These are phyloP conservation scores for Bassia scoparia DNA, from an alignment of 148 eudicot species.

Conservation along the genomic window DNA sequence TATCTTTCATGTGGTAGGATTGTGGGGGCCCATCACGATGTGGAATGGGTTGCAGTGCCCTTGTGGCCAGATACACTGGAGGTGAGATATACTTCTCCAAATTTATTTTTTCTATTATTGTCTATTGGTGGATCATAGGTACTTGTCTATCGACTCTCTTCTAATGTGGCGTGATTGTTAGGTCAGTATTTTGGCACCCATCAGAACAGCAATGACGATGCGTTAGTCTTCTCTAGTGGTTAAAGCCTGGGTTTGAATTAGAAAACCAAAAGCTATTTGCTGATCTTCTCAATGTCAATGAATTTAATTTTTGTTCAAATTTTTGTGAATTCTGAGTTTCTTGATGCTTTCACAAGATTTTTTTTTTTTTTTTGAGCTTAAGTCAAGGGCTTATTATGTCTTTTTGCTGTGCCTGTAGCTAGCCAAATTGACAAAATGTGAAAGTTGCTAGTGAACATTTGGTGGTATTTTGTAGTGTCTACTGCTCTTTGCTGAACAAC, in stretches of 20 bases:
- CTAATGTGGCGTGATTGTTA: background rate
- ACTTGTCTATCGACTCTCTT: too few species aligned
- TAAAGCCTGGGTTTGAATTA: background rate
- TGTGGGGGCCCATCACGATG: constrained; percentile 84
- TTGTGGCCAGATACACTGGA: constrained; percentile 56
- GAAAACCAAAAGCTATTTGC: background rate
- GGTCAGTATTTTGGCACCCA: background rate
- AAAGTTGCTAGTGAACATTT: background rate
- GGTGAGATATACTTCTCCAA: constrained; percentile 38
- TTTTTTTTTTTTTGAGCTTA: too few species aligned
- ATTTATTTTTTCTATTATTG: background rate
- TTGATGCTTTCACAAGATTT: background rate
- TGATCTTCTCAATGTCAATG: background rate
- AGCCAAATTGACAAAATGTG: background rate
- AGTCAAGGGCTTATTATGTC: too few species aligned
- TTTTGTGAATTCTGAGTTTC: background rate
- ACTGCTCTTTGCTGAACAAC: background rate
- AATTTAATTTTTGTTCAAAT: constrained; percentile 1
- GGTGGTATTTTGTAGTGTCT: background rate
- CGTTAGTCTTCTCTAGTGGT: background rate
- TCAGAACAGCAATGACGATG: background rate
- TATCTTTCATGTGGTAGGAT: constrained; percentile 43
- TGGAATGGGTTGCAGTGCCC: constrained; percentile 88
- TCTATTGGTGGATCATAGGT: too few species aligned
- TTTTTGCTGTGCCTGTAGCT: background rate